Conservation (phyloP, 2,329 filamentous ascomycete species). For the Knoxdaviesia capensis region DNA sequence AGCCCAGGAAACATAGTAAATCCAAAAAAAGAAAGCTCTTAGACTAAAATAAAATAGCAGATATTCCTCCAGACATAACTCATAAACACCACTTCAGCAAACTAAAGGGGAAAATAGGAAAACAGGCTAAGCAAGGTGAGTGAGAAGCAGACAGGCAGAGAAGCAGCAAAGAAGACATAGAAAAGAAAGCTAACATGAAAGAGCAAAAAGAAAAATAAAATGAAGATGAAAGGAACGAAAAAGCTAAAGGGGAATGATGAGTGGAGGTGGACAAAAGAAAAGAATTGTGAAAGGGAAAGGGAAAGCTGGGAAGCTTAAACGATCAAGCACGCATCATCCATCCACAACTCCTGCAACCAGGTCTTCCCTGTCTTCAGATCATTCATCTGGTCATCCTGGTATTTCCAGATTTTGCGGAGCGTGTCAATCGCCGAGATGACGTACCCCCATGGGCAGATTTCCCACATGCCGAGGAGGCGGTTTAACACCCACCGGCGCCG, state of each 20-base stretch:
- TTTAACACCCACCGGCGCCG: constrained; percentile 30
- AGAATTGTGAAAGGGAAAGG: background rate
- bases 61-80: too few relatives aligned
- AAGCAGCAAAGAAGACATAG: too few relatives aligned
- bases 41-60: too few relatives aligned
- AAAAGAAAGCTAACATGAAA: background rate
- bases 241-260: background rate
- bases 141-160: too few relatives aligned
- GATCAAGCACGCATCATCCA: constrained; percentile 23
- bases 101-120: too few relatives aligned
- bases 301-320: constrained; percentile 12
- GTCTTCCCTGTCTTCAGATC: constrained; percentile 7
- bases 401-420: constrained; percentile 23
- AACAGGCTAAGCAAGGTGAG: too few relatives aligned
- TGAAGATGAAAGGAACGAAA: background rate
- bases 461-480: constrained; percentile 22
- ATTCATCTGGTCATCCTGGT: constrained; percentile 15
- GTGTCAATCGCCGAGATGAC: constrained; percentile 28
- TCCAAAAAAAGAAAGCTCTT: too few relatives aligned
- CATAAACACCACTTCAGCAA: too few relatives aligned
- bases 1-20: too few relatives aligned
- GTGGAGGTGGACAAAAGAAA: background rate
- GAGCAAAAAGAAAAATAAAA: background rate
- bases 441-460: constrained; percentile 28
- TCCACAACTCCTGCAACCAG: constrained; percentile 22